Conservation (phyloP, 305 asterid genomes). For the Ajuga reptans region DNA sequence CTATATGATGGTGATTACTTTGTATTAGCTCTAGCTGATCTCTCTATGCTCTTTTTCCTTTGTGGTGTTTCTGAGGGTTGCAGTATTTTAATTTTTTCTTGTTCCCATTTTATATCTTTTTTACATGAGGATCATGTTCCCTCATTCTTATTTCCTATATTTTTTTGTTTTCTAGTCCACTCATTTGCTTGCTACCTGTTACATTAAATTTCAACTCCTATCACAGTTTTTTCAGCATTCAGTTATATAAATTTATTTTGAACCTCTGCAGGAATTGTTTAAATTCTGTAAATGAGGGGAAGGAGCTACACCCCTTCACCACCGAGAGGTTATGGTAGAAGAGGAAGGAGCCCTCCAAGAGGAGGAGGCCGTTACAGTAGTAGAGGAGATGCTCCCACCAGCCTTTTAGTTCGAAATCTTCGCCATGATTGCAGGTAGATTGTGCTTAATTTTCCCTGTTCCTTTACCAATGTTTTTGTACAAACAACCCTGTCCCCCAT, state of each 20-base stretch:
- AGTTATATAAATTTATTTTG: not conserved
- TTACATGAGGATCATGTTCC: too few relatives aligned
- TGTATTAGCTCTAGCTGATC: constrained; percentile 95
- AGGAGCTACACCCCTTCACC: constrained; percentile 89
- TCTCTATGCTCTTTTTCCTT: constrained; percentile 20
- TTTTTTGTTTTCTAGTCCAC: too few relatives aligned
- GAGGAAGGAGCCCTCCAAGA: constrained; percentile 68
- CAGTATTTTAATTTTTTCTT: too few relatives aligned
- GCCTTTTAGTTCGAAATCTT: constrained; percentile 61
- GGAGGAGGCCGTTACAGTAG: constrained; percentile 58
- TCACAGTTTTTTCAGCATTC: not conserved
- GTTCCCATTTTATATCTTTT: too few relatives aligned
- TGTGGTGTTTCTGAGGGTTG: too few relatives aligned
- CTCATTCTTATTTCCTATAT: too few relatives aligned
- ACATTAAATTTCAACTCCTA: not conserved
- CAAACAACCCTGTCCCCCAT: too few relatives aligned
- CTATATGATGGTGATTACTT: constrained; percentile 49
- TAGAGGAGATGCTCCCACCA: constrained; percentile 72
- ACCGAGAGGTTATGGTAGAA: constrained; percentile 71
- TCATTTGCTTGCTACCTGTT: too few relatives aligned
- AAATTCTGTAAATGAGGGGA: constrained; percentile 55
- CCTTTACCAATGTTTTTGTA: too few relatives aligned
- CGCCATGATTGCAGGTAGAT: constrained; percentile 79
- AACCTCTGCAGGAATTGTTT: constrained; percentile 12
- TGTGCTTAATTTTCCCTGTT: not conserved